Percentiles rank a stretch among this genome's conserved stretches.
Conservation (phyloP, 345 rosid genomes). For the Pugionium dolabratum region DNA sequence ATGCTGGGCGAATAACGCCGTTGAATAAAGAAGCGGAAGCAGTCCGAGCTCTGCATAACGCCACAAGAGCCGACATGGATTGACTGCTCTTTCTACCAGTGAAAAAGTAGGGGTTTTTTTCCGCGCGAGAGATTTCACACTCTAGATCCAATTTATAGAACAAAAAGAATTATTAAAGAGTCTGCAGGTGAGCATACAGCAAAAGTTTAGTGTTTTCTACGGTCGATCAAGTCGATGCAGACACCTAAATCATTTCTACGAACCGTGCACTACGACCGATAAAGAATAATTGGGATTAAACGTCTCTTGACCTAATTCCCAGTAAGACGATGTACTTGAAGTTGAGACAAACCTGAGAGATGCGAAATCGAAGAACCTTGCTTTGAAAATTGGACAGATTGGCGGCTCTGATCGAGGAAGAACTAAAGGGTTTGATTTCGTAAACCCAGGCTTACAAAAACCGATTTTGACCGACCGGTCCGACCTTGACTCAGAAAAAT, state of each 20-base stretch:
- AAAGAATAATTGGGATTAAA: neutral
- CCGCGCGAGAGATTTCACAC: neutral
- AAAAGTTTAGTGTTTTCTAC: neutral
- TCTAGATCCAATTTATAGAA: slow-evolving; percentile 24
- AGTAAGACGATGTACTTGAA: neutral
- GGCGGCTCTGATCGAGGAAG: slow-evolving; percentile 17
- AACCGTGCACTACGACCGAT: neutral
- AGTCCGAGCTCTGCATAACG: slow-evolving; percentile 40
- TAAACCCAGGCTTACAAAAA: neutral
- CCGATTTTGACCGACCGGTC: slow-evolving; percentile 6
- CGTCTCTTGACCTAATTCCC: neutral
- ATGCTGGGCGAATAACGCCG: slow-evolving; percentile 37
- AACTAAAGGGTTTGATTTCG: slow-evolving; percentile 1
- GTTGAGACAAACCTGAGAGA: slow-evolving; percentile 27
- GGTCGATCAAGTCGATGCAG: neutral
- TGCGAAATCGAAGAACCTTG: slow-evolving; percentile 10
- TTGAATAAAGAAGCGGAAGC: slow-evolving; percentile 29
- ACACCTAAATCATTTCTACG: slow-evolving; percentile 10
- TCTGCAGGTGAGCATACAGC: neutral
- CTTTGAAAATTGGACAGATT: neutral
- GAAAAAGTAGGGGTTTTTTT: neutral
- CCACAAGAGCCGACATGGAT: slow-evolving; percentile 36
- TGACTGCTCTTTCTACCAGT: slow-evolving; percentile 5
- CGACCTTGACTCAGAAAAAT: neutral
- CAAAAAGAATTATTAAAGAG: neutral